A percentile compares a stretch with the other conserved stretches of the same genome.
These are phyloP conservation scores for Raffaelea deltoideospora DNA, from an alignment of 2,329 filamentous ascomycete genomes.

Conservation along the genomic window DNA sequence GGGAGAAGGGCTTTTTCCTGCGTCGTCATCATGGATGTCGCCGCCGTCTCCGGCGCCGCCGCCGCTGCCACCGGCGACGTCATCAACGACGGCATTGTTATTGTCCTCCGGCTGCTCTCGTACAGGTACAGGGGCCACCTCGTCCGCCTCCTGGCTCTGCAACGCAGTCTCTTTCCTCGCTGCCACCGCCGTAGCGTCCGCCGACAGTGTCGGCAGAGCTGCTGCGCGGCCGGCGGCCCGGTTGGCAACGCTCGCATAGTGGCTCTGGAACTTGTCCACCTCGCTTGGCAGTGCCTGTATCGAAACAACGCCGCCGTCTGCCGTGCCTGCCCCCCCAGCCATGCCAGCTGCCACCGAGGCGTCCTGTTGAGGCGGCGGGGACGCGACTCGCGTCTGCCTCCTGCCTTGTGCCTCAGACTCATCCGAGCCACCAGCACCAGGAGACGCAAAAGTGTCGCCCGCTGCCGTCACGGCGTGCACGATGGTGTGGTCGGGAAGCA, in stretches of 20 bases:
- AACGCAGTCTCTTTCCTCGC: background rate
- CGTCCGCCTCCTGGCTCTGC: background rate
- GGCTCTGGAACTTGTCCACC: slow-evolving; percentile 21
- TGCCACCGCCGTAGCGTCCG: too few relatives aligned
- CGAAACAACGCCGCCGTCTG: too few relatives aligned
- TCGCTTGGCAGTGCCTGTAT: slow-evolving; percentile 19
- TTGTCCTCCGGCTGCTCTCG: background rate
- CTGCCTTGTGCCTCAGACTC: too few relatives aligned
- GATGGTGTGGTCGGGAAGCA: background rate
- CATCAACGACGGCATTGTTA: background rate
- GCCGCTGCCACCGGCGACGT: too few relatives aligned
- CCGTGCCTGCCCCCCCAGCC: too few relatives aligned
- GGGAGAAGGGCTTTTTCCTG: slow-evolving; percentile 2
- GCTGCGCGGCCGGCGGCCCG: background rate
- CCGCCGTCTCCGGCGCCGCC: too few relatives aligned
- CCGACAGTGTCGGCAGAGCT: background rate
- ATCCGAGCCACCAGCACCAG: too few relatives aligned
- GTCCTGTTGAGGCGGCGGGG: background rate
- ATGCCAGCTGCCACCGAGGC: too few relatives aligned
- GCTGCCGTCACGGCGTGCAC: too few relatives aligned
- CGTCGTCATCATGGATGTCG: slow-evolving; percentile 1
- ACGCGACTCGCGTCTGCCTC: too few relatives aligned
- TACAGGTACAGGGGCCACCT: too few relatives aligned
- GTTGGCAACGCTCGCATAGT: slow-evolving; percentile 8
- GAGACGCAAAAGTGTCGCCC: too few relatives aligned